Base-by-base conservation (phyloP, 2,329 filamentous ascomycete genomes). In the Leptographium galeiforme region DNA sequence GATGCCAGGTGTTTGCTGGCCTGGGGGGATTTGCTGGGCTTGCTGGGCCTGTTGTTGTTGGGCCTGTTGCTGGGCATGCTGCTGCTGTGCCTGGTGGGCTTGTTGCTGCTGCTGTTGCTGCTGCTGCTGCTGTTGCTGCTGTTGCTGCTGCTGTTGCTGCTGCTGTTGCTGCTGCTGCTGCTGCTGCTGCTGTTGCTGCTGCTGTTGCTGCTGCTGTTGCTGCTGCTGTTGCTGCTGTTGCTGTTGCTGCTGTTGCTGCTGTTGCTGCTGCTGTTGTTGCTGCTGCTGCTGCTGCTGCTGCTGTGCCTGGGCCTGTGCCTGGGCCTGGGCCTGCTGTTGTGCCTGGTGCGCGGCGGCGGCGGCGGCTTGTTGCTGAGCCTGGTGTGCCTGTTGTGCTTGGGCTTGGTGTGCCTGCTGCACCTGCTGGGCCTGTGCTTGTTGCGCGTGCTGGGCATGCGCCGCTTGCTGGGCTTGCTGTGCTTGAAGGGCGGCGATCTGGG, bases 81-180 rank as follows among this genome's bases (percentile, higher is more conserved):
- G 47, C 58, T 72, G 70, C 52, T 72, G 54, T 34, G 59, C 57
- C 44, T 67, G 66, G 52, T 72, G 38, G 58, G 54, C 11, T 76
- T 68, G 55, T 63, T 78, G 78, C 51, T 77, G 68, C 53, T 72
- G 71, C 47, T 72, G 57, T 18, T 50, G 48, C 14, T 75, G 78
- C 52, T 78, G 73, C 38, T 50, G 48, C 8, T 61, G 48, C 67
- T 66, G 52, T 72, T 67, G 50, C 16, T 57, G 58, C 8, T 51
- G 53, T 32, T 49, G 56, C 10, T 55, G 54, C n/a, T 56, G 57
- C 43, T 57, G 57, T 30, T 60, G 30, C 4, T 49, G 47, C 58
- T 72, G 70, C 52, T 72, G 54, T 36, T 59, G 56, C 44, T 67
- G 66, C 53, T 72, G 38, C n/a, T 50, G 48, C 14, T 75, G 78